Conservation (phyloP, 345 rosid species). For the Triadica sebifera region DNA sequence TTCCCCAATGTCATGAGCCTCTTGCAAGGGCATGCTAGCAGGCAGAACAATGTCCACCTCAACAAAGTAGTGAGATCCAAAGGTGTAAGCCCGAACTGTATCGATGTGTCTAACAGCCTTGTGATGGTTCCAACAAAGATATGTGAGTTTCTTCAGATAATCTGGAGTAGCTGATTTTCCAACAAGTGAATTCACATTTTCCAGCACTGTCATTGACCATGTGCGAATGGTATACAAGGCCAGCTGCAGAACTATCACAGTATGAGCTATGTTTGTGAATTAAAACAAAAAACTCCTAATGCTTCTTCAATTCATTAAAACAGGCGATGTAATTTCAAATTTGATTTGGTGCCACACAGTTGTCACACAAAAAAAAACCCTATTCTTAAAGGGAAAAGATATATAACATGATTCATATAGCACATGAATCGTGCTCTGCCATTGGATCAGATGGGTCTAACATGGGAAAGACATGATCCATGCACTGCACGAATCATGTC, state of each 20-base stretch:
- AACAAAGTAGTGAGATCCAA: conserved; percentile 94
- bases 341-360: neutral
- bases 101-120: conserved; percentile 82
- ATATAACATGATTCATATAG: too few relatives aligned
- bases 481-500: too few relatives aligned
- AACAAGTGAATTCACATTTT: conserved; percentile 87
- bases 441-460: too few relatives aligned
- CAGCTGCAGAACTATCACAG: conserved; percentile 48
- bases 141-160: conserved; percentile 83
- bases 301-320: neutral
- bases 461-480: too few relatives aligned
- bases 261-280: neutral
- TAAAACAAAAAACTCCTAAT: neutral
- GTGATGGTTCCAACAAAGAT: conserved; percentile 98
- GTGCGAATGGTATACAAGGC: conserved; percentile 95
- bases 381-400: neutral
- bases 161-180: conserved; percentile 93
- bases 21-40: conserved; percentile 78
- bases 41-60: conserved; percentile 97
- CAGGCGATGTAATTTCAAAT: neutral
- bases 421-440: too few relatives aligned
- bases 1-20: conserved; percentile 94
- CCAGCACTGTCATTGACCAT: conserved; percentile 95
- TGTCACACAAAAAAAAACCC: neutral
- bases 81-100: conserved; percentile 93